Conservation (phyloP, 148 eudicot species). For the Rhododendron ovatum region DNA sequence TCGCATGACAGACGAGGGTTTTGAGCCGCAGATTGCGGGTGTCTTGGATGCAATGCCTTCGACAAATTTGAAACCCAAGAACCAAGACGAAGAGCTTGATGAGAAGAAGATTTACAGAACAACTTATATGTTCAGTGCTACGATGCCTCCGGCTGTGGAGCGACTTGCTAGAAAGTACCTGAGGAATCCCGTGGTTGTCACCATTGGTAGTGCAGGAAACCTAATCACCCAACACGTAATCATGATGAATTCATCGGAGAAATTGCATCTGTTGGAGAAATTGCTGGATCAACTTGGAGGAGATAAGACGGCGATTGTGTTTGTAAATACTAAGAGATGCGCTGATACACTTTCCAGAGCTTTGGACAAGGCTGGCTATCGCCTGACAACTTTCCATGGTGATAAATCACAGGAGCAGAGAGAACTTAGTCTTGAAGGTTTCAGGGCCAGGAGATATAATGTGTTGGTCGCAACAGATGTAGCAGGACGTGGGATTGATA, state of each 20-base stretch:
- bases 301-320: slow-evolving; percentile 36
- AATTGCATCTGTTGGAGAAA: slow-evolving; percentile 44
- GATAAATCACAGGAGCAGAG: too few relatives aligned
- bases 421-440: too few relatives aligned
- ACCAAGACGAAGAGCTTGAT: slow-evolving; percentile 19
- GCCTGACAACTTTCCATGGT: too few relatives aligned
- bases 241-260: slow-evolving; percentile 77
- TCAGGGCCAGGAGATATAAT: too few relatives aligned
- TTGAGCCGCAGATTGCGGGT: slow-evolving; percentile 68
- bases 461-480: too few relatives aligned
- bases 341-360: slow-evolving; percentile 15
- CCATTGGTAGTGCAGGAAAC: slow-evolving; percentile 75
- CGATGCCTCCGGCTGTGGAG: slow-evolving; percentile 31
- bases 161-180: slow-evolving; percentile 81
- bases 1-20: slow-evolving; percentile 85
- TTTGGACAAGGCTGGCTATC: too few relatives aligned
- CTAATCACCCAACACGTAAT: slow-evolving; percentile 68
- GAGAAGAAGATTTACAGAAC: too few relatives aligned
- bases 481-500: too few relatives aligned
- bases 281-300: slow-evolving; percentile 61
- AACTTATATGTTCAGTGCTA: too few relatives aligned
- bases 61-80: slow-evolving; percentile 72
- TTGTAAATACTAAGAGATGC: slow-evolving; percentile 32
- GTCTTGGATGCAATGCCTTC: slow-evolving; percentile 87
- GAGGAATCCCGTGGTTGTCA: slow-evolving; percentile 79